Base-by-base conservation (phyloP, 345 rosid genomes). In the Moricandia arvensis region DNA sequence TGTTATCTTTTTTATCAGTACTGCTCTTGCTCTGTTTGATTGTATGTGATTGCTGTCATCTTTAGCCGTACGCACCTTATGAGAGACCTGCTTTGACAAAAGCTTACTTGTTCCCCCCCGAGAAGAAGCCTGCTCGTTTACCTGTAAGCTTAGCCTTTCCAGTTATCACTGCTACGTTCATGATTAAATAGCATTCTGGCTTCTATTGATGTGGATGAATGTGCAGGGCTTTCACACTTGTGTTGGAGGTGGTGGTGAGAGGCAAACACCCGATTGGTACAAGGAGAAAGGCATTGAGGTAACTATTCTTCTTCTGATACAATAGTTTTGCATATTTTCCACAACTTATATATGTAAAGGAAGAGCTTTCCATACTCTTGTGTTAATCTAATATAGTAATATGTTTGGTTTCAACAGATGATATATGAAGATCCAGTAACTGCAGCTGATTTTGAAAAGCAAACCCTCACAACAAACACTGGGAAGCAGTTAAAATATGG, bases 241-340 rank as follows among this genome's bases (percentile, higher is more conserved):
- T 81, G 97, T 94, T 82, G 97, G 98, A 72, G 87, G 95, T 69
- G 97, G 97, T 55, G 98, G 96, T 26, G 97, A 91, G 68, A 90
- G 97, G 80, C 97, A 91, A 82, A 90, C 92, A 74, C 90, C 97
- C 1, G 96, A 91, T 4, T 91, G 97, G 97, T 94, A 91, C 60
- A 86, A 89, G 78, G 93, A 91, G 88, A 94, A 94, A 84, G 97
- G 98, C 61, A 94, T 94, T 64, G 97, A 94, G 97, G 98, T 90
- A 63, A 53, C 59, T 61, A 5, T 66, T 57, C 29, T 69, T 45
- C 26, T 78, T 35, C 6, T 75, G 55, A 59, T 57, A 5, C 18
- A 6, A 13, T 75, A 63, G 75, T 43, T 65, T 13, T 76, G 24
- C 11, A 1, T 29, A 3, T 24, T 24, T 61, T 6, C 12, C 10